Evolutionary conservation across 2,329 filamentous ascomycete genomes (phyloP), one percentile per base, ranked within the genome.

Genomic region (Pseudocercospora fijiensis): DNA sequence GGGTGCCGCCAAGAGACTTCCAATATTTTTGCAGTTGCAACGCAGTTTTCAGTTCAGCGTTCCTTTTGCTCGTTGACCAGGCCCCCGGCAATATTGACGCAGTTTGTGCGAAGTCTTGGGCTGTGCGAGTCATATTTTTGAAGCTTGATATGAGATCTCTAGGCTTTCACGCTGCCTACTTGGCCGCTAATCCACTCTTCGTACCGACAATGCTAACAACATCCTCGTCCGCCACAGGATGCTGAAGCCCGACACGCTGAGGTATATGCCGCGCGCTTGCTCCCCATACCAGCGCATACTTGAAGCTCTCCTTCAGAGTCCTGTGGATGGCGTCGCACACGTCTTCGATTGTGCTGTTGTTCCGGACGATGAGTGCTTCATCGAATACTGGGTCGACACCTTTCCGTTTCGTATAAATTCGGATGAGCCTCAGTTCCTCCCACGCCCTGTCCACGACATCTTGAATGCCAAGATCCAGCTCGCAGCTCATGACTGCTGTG

Each of bases 271-370:
- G 88, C 37, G 95, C 95, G 78, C 94, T 98, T 18, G 93, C 93
- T 4, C 95, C 95, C 96, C 96, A 99, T 0, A 99, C 95, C 69
- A 98, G 80, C 2, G 95, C 96, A 80, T 98, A 97, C 83, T 98
- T 99, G 85, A 98, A 99, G 4, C 92, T 96, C 67, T 99, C 96
- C 85, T 98, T 99, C 69, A 99, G 81, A 26, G 88, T 95, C 66
- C 95, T 85, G 80, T 99, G 95, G 70, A 99, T 90, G 72, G 91
- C 88, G 78, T 99, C 95, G 78, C 95, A 99, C 9, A 99, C 95
- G 78, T 99, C 94, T 80, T 98, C 95, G 74, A 99, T 92, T 11
- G 88, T 91, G 74, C 91, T 92, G 72, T 93, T 90, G 75, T 83
- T 88, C 63, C 96, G 85, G 69, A 99, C 95, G 75, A 99, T 99